Evolutionary conservation across 2,329 filamentous ascomycete species (phyloP).

Genomic region (Cercospora sojina): DNA sequence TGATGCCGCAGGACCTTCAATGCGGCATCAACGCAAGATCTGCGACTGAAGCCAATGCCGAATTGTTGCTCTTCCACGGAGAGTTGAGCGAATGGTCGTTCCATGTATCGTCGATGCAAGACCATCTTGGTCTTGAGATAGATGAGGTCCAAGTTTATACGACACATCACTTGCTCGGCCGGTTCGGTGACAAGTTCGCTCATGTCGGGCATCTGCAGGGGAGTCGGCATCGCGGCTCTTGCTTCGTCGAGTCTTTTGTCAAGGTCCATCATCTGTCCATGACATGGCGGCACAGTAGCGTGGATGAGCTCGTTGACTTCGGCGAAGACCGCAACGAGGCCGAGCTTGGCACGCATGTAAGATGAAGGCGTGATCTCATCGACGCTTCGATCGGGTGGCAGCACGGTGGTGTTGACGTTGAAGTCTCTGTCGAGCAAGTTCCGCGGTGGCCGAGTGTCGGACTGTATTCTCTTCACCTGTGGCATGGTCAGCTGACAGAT

Average conservation of each 20-base stretch:
- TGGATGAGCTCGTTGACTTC: slow-evolving; percentile 43
- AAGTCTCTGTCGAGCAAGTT: slow-evolving; percentile 51
- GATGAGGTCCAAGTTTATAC: slow-evolving; percentile 53
- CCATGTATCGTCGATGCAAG: slow-evolving; percentile 56
- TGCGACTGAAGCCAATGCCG: slow-evolving; percentile 37
- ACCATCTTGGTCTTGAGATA: slow-evolving; percentile 54
- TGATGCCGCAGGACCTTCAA: slow-evolving; percentile 52
- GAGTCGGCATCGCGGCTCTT: slow-evolving; percentile 37
- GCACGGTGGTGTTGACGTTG: slow-evolving; percentile 33
- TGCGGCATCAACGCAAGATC: slow-evolving; percentile 50
- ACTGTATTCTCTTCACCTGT: slow-evolving; percentile 36
- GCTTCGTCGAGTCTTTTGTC: slow-evolving; percentile 41
- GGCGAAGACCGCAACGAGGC: slow-evolving; percentile 40
- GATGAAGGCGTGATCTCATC: slow-evolving; percentile 39
- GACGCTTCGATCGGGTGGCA: slow-evolving; percentile 40
- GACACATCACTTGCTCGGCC: slow-evolving; percentile 52
- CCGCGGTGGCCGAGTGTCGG: slow-evolving; percentile 46
- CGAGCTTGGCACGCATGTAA: slow-evolving; percentile 40
- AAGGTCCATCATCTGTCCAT: slow-evolving; percentile 42
- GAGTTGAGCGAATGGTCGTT: slow-evolving; percentile 33
- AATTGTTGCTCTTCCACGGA: slow-evolving; percentile 36
- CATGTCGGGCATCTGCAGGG: slow-evolving; percentile 41
- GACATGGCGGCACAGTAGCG: slow-evolving; percentile 38
- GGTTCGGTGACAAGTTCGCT: slow-evolving; percentile 50
- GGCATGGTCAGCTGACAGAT: slow-evolving; percentile 1